phyloP scores from a whole-genome alignment of 1,284 basidiomycete genomes.

The Apiotrichum gracile region DNA sequence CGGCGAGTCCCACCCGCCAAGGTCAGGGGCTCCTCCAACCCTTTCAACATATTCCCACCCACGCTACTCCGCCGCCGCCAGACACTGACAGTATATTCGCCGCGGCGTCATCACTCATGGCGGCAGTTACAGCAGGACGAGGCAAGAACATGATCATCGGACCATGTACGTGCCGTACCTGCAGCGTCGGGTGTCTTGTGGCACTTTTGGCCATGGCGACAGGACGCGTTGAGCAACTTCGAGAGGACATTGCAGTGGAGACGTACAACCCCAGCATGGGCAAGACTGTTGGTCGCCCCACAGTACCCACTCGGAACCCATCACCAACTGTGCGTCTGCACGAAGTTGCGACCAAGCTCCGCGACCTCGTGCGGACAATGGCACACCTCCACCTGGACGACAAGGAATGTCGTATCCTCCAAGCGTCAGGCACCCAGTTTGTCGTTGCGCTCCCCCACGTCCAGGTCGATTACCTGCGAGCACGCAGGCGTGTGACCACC shows the following conservation, averaged over 20 bases:
- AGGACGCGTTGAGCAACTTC: not conserved
- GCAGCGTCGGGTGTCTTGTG: not conserved
- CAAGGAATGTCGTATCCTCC: not conserved
- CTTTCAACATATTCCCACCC: not conserved
- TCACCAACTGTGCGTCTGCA: not conserved
- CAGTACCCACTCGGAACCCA: not conserved
- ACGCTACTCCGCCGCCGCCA: not conserved
- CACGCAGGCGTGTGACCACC: not conserved
- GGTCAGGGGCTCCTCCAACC: no score
- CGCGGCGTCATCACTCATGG: not conserved
- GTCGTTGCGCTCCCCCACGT: not conserved
- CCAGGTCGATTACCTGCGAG: not conserved
- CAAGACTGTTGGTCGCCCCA: not conserved
- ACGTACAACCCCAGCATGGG: not conserved
- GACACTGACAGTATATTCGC: not conserved
- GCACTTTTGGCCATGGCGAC: not conserved
- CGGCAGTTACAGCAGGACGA: not conserved
- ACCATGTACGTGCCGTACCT: not conserved
- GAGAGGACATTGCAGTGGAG: not conserved
- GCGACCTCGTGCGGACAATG: not conserved
- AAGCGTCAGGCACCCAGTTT: not conserved
- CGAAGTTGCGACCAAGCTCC: not conserved
- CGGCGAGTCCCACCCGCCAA: no score
- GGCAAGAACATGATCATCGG: not conserved
- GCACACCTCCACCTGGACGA: not conserved